Conservation (phyloP, 345 rosid genomes). For the Cardamine chenopodiifolia region DNA sequence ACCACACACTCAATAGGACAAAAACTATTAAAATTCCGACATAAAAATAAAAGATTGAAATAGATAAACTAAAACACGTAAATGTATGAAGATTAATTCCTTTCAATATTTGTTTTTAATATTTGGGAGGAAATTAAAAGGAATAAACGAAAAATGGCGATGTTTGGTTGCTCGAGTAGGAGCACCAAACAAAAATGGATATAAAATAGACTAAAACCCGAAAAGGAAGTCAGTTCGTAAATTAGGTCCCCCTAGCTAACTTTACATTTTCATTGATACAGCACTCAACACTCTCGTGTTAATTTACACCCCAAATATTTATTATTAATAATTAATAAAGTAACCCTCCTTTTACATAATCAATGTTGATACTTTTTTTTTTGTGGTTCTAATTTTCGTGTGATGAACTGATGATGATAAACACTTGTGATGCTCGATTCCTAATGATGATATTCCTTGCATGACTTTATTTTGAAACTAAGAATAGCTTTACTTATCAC, state of each 20-base stretch:
- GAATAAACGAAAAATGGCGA: constrained; percentile 28
- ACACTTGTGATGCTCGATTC: constrained; percentile 3
- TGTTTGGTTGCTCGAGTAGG: constrained; percentile 43
- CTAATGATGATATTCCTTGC: constrained; percentile 20
- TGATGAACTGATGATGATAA: constrained; percentile 5
- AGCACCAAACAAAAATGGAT: constrained; percentile 43
- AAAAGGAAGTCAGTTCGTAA: constrained; percentile 37
- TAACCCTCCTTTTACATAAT: constrained; percentile 28
- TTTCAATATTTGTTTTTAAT: neutral
- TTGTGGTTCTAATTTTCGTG: constrained; percentile 30
- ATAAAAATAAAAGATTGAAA: neutral
- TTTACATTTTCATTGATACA: constrained; percentile 45
- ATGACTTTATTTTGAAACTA: constrained; percentile 24
- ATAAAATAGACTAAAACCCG: constrained; percentile 38
- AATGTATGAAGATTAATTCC: neutral
- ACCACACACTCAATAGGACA: constrained; percentile 20
- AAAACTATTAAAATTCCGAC: constrained; percentile 11
- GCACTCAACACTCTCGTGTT: constrained; percentile 34
- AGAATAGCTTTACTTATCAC: neutral
- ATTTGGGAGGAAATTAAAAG: neutral
- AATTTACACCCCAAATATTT: constrained; percentile 28
- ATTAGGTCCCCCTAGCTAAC: constrained; percentile 40
- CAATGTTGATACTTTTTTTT: constrained; percentile 11
- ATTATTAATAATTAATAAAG: constrained; percentile 7
- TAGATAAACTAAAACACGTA: constrained; percentile 15